These are phyloP conservation scores for Caryopteris hybrid DNA, from an alignment of 305 asterid genomes.

Conservation along the genomic window DNA sequence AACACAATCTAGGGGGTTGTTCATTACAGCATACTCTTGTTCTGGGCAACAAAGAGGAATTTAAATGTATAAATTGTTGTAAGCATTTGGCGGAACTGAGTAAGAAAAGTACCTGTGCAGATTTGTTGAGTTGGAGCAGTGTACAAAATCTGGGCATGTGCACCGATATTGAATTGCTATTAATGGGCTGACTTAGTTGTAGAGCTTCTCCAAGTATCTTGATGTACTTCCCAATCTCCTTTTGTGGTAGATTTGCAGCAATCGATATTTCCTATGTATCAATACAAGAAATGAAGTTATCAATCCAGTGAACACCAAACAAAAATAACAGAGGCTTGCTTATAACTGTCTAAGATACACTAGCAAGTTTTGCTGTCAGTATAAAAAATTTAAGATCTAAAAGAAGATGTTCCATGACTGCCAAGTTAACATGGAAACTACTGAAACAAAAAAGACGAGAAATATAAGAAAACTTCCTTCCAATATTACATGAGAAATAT, in stretches of 20 bases:
- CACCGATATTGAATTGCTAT: slow-evolving; percentile 93
- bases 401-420: neutral
- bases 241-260: slow-evolving; percentile 97
- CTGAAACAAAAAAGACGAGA: too few species aligned
- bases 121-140: slow-evolving; percentile 97
- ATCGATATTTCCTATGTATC: slow-evolving; percentile 76
- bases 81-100: slow-evolving; percentile 4
- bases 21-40: neutral
- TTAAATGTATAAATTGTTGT: neutral
- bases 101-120: slow-evolving; percentile 79
- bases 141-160: slow-evolving; percentile 99
- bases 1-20: neutral
- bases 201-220: slow-evolving; percentile 98
- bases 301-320: slow-evolving; percentile 12
- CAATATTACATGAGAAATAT: neutral
- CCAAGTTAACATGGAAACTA: neutral
- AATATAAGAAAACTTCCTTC: neutral
- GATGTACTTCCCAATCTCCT: slow-evolving; percentile 96
- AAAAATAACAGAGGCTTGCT: neutral
- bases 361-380: neutral
- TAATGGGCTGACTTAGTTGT: slow-evolving; percentile 92
- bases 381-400: neutral
- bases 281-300: slow-evolving; percentile 18
- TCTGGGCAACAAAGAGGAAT: neutral
- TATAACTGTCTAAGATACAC: neutral